phyloP scores from a whole-genome alignment of 495 filamentous ascomycete species.

The Penicillium silybi region DNA sequence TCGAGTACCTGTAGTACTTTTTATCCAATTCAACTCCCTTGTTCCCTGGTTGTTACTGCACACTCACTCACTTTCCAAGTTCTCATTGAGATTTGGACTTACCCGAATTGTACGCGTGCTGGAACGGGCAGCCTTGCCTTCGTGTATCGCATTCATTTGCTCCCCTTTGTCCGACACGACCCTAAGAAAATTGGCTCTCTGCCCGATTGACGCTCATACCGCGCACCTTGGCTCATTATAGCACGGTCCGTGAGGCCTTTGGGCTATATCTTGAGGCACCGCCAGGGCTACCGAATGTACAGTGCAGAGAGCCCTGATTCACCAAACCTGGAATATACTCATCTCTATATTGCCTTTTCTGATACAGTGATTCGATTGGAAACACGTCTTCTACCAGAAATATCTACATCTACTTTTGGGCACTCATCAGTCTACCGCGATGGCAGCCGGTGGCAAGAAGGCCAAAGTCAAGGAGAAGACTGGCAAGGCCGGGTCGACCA shows the following conservation, averaged over 20 bases:
- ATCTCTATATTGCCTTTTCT: constrained; percentile 17
- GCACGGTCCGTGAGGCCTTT: constrained; percentile 16
- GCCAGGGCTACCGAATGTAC: constrained; percentile 35
- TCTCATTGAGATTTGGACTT: constrained; percentile 21
- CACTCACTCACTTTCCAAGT: constrained; percentile 4
- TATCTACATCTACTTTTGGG: constrained; percentile 20
- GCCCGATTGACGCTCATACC: constrained; percentile 16
- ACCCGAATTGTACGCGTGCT: constrained; percentile 25
- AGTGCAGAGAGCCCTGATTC: constrained; percentile 25
- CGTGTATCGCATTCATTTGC: constrained; percentile 37
- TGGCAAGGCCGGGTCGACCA: constrained; percentile 27
- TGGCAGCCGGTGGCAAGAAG: constrained; percentile 37
- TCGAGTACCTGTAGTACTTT: constrained; percentile 5
- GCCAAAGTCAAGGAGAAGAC: constrained; percentile 33
- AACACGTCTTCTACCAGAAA: constrained; percentile 36
- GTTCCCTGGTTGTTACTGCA: neutral
- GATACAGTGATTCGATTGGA: constrained; percentile 33
- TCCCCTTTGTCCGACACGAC: constrained; percentile 24
- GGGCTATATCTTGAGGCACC: constrained; percentile 38
- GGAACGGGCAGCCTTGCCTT: constrained; percentile 24
- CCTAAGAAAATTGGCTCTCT: constrained; percentile 18
- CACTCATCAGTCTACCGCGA: constrained; percentile 33
- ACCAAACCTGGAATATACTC: constrained; percentile 33
- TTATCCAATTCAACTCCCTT: neutral
- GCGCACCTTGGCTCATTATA: constrained; percentile 14